Evolutionary conservation across 192 early-diverging fungal genomes (phyloP).

Genomic region (Anaeromyces robustus): DNA sequence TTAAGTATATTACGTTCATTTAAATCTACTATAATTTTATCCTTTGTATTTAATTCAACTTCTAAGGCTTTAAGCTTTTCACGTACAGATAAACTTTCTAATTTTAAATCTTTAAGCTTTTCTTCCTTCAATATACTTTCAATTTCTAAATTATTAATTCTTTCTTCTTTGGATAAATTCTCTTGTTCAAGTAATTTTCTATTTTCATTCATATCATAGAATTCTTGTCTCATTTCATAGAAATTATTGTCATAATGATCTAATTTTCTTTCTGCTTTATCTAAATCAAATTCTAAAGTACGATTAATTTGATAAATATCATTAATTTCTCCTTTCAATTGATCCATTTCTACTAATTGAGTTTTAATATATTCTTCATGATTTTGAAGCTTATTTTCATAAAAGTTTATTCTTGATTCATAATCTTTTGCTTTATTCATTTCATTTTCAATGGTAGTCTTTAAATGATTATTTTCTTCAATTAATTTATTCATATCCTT

Average conservation of each 20-base stretch:
- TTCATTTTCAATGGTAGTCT: not conserved
- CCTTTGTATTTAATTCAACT: not conserved
- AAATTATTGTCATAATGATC: not conserved
- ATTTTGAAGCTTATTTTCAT: not conserved
- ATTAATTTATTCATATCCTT: too few species aligned
- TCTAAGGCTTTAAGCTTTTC: not conserved
- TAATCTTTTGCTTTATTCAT: not conserved
- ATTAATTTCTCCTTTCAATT: not conserved
- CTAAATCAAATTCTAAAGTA: not conserved
- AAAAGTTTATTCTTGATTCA: not conserved
- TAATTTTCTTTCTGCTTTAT: not conserved
- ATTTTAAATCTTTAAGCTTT: not conserved
- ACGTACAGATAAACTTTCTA: not conserved
- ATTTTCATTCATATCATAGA: not conserved
- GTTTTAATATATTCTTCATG: not conserved
- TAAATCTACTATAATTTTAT: not conserved
- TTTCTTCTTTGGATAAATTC: not conserved
- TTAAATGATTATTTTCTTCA: too few species aligned
- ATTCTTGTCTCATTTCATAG: not conserved
- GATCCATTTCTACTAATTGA: not conserved
- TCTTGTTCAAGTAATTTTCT: not conserved
- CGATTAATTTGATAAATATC: not conserved
- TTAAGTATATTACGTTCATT: not conserved
- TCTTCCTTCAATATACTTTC: not conserved
- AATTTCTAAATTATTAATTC: not conserved